Percentiles rank a stretch among this genome's conserved stretches.
phyloP scores from a whole-genome alignment of 2,329 filamentous ascomycete genomes.

The Rutstroemia sydowiana region DNA sequence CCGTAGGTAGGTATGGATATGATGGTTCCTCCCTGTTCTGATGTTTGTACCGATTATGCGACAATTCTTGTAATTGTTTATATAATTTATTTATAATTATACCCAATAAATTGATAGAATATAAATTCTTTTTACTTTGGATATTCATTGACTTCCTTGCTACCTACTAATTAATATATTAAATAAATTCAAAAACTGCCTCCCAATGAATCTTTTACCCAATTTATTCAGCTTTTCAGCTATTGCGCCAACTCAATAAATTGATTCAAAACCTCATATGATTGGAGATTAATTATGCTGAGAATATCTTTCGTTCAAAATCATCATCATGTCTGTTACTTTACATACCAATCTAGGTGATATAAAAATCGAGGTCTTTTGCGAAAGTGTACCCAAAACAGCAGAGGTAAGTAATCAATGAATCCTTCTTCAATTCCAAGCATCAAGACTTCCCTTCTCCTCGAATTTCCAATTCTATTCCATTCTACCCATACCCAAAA shows the following conservation, averaged over 20 bases:
- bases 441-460: background rate
- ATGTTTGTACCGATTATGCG: no score
- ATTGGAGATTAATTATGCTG: background rate
- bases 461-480: background rate
- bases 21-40: no score
- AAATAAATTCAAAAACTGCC: no score
- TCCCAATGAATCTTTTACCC: no score
- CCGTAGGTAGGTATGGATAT: no score
- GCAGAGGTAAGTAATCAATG: constrained; percentile 57
- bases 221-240: background rate
- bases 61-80: no score
- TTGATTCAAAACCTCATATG: background rate
- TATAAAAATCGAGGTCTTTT: constrained; percentile 94
- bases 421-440: background rate
- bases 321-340: constrained; percentile 52
- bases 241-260: background rate
- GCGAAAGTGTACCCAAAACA: constrained; percentile 87
- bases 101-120: no score
- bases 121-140: no score
- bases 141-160: no score
- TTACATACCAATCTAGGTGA: constrained; percentile 85
- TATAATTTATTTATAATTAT: no score
- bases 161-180: no score
- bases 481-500: no score
- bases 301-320: background rate